Evolutionary conservation across 2,329 filamentous ascomycete genomes (phyloP), one percentile per base, ranked within the genome.

Genomic region (Penicillium crustosum): DNA sequence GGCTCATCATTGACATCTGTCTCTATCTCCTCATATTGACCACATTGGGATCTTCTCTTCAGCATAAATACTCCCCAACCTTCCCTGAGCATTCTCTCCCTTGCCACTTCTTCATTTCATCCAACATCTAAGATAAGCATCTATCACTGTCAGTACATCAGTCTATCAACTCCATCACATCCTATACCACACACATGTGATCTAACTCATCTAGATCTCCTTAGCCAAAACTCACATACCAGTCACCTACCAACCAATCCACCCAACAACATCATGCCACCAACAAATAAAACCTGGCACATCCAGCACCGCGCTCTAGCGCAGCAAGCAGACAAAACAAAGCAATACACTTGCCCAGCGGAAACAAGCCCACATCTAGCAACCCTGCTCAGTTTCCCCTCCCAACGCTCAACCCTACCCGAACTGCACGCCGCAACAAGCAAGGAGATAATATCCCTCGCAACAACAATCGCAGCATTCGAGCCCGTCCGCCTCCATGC

Each of bases 401-500:
- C 68, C 2, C 59, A 42, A 39, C 31, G 45, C 42, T 70, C 68
- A 6, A 66, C 64, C 35, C 57, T 67, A n/a, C 60, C 64, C 10
- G 49, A 52, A 6, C 63, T 68, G 4, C 59, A 70, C 51, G 36
- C 56, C 3, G 25, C 23, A 9, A 67, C 67, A 17, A 65, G 64
- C 45, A 59, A 29, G 19, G 69, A 72, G 41, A 70, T 72, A 42
- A 59, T 68, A 31, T 58, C 62, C 38, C 58, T 72, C 29, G 70
- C 67, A 19, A 60, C 57, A 13, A 61, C 70, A 27, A 70, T 71
- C 50, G 65, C 70, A 7, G 25, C 33, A 12, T 74, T 73, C 51
- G 71, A 74, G 50, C 70, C 69, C 7, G 71, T 74, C 9, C 68
- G 66, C 8, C 59, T 74, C 1, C 68, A 71, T 54, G 48, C 63